Evolutionary conservation across 1,139 yeast genomes (phyloP).

Genomic region (Magnusiomyces tetraspermus): DNA sequence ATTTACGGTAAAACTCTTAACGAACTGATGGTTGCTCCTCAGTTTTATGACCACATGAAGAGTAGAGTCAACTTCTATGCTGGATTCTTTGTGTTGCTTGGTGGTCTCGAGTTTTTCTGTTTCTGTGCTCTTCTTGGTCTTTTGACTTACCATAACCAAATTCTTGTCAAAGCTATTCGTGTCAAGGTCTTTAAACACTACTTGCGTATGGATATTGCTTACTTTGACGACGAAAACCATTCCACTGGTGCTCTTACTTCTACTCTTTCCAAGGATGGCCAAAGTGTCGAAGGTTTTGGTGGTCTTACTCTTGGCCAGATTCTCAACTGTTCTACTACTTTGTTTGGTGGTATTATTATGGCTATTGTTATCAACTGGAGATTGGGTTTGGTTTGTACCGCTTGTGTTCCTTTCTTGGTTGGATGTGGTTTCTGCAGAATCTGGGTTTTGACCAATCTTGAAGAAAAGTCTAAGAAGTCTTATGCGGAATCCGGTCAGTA

Average conservation of each 20-base stretch:
- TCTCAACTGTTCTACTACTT: constrained; percentile 61
- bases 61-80: constrained; percentile 30
- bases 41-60: constrained; percentile 32
- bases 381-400: constrained; percentile 54
- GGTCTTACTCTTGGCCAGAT: constrained; percentile 83
- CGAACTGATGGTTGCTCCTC: constrained; percentile 32
- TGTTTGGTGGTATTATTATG: constrained; percentile 65
- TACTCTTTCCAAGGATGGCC: constrained; percentile 74
- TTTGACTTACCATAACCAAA: constrained; percentile 15
- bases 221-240: constrained; percentile 62
- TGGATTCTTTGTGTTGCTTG: constrained; percentile 36
- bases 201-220: constrained; percentile 70
- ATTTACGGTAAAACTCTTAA: constrained; percentile 33
- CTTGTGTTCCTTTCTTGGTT: constrained; percentile 53
- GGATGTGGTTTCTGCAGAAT: constrained; percentile 74
- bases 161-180: constrained; percentile 29
- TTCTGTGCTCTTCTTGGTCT: constrained; percentile 3
- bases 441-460: constrained; percentile 68
- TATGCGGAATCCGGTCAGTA: constrained; percentile 33
- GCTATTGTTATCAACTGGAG: constrained; percentile 58
- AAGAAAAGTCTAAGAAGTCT: constrained; percentile 35
- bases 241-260: constrained; percentile 73
- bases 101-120: constrained; percentile 19
- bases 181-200: constrained; percentile 28
- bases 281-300: constrained; percentile 71